Conservation (phyloP, 345 rosid species). For the Pugionium dolabratum region DNA sequence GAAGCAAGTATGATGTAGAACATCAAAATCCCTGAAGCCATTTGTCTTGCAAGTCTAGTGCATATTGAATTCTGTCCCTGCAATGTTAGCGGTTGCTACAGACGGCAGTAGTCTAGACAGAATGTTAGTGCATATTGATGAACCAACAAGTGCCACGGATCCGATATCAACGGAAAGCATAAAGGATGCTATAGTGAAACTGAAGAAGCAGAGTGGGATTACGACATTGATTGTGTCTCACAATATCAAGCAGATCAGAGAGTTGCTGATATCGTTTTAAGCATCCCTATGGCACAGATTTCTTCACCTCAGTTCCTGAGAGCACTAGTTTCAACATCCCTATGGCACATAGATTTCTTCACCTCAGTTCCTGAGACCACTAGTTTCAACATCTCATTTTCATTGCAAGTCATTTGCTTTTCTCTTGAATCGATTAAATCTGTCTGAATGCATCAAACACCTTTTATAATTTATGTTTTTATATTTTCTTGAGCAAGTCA, state of each 20-base stretch:
- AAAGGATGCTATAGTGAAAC: slow-evolving; percentile 73
- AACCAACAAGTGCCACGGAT: slow-evolving; percentile 88
- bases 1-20: slow-evolving; percentile 92
- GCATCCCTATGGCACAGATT: slow-evolving; percentile 71
- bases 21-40: slow-evolving; percentile 85
- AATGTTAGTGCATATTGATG: slow-evolving; percentile 38
- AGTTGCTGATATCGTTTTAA: slow-evolving; percentile 74
- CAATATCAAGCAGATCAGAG: slow-evolving; percentile 91
- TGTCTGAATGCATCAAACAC: too few relatives aligned
- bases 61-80: slow-evolving; percentile 79
- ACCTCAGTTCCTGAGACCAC: slow-evolving; percentile 49
- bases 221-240: slow-evolving; percentile 77
- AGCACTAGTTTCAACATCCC: slow-evolving; percentile 71
- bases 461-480: too few relatives aligned
- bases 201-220: slow-evolving; percentile 64
- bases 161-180: slow-evolving; percentile 80
- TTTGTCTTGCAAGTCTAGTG: slow-evolving; percentile 81
- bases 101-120: slow-evolving; percentile 80
- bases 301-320: too few relatives aligned
- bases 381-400: background rate
- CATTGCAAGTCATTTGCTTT: slow-evolving; percentile 1
- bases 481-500: slow-evolving; percentile 10
- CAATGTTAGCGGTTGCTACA: slow-evolving; percentile 50
- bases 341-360: slow-evolving; percentile 71
- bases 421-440: background rate